Conservation (phyloP, 495 filamentous ascomycete genomes). For the Trichocladium antarcticum region DNA sequence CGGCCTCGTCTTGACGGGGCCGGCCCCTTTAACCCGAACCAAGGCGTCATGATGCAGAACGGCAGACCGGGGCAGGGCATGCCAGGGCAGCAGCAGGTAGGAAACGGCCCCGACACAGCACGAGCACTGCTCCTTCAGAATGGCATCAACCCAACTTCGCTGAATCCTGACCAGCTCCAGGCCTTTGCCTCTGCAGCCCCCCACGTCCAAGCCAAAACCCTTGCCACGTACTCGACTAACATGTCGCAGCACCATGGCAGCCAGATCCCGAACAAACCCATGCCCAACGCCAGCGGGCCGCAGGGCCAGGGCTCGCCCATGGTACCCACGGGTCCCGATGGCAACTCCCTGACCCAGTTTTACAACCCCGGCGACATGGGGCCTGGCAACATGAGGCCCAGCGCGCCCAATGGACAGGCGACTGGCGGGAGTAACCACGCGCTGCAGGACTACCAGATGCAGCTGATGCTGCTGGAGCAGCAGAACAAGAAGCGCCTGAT, state of each 20-base stretch:
- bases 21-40: constrained; percentile 51
- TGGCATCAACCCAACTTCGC: constrained; percentile 61
- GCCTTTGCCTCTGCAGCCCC: constrained; percentile 53
- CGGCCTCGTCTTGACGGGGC: constrained; percentile 73
- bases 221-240: constrained; percentile 76
- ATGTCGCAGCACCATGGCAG: constrained; percentile 69
- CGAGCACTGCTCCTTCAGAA: constrained; percentile 59
- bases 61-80: constrained; percentile 63
- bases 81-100: constrained; percentile 62
- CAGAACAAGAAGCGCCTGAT: constrained; percentile 95
- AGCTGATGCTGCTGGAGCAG: constrained; percentile 95
- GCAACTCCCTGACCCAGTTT: constrained; percentile 50
- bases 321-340: constrained; percentile 61
- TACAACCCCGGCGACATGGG: constrained; percentile 47
- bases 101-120: constrained; percentile 39
- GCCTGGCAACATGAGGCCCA: constrained; percentile 48
- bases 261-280: constrained; percentile 61
- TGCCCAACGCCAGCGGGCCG: constrained; percentile 41
- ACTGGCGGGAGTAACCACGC: constrained; percentile 71
- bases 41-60: constrained; percentile 63
- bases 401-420: constrained; percentile 42
- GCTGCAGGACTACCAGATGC: constrained; percentile 98
- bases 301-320: constrained; percentile 66
- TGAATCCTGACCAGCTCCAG: constrained; percentile 68
- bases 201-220: constrained; percentile 60